Conservation (phyloP, 176 grass and related monocot genomes). For the Chrysopogon serrulatus region DNA sequence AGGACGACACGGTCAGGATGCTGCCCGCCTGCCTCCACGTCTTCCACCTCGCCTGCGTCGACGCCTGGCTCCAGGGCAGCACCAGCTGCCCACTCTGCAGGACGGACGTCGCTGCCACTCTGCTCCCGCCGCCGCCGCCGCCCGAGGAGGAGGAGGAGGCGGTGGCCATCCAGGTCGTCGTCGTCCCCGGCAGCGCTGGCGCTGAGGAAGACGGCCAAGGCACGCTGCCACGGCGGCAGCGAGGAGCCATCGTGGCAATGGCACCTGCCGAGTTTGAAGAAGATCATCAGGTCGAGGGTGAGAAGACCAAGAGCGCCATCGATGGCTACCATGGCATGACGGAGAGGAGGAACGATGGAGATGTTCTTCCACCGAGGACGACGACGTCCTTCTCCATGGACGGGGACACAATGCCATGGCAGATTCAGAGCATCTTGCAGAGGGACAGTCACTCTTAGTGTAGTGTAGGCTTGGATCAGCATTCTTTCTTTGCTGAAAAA, state of each 20-base stretch:
- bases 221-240: not conserved
- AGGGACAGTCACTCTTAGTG: slow-evolving; percentile 30
- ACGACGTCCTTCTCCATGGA: slow-evolving; percentile 66
- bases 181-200: not conserved
- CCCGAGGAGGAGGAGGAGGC: not conserved
- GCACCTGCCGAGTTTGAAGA: not conserved
- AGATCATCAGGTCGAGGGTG: not conserved
- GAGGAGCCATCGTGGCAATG: not conserved
- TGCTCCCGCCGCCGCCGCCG: not conserved
- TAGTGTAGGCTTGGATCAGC: not conserved
- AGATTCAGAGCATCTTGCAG: slow-evolving; percentile 44
- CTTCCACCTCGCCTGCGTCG: slow-evolving; percentile 80
- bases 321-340: not conserved
- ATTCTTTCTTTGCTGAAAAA: not conserved
- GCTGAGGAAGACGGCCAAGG: not conserved
- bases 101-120: slow-evolving; percentile 23
- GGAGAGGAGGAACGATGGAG: slow-evolving; percentile 2
- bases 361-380: slow-evolving; percentile 35
- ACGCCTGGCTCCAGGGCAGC: slow-evolving; percentile 71
- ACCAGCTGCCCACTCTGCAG: slow-evolving; percentile 88
- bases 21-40: slow-evolving; percentile 76
- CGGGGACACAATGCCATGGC: slow-evolving; percentile 1
- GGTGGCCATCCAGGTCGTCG: slow-evolving; percentile 14
- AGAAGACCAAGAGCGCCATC: not conserved
- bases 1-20: slow-evolving; percentile 65